phyloP scores from a whole-genome alignment of 2,329 filamentous ascomycete species.

The Exophiala sp. region DNA sequence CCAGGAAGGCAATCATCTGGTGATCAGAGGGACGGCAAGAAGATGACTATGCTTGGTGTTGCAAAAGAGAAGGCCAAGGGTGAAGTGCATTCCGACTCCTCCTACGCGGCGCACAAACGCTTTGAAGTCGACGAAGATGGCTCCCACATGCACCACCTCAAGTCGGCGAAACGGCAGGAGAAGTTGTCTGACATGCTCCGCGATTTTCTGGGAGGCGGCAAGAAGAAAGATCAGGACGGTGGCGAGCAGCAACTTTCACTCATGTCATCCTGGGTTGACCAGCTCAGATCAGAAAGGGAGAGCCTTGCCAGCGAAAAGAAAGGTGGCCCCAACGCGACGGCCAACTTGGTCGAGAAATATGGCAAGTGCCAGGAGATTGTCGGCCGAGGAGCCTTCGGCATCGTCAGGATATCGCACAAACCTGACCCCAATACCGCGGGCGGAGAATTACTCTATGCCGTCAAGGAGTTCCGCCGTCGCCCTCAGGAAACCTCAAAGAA shows the following conservation, averaged over 20 bases:
- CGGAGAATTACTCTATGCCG: slow-evolving; percentile 85
- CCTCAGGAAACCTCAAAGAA: slow-evolving; percentile 94
- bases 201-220: slow-evolving; percentile 72
- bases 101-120: slow-evolving; percentile 36
- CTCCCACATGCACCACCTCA: slow-evolving; percentile 80
- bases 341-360: slow-evolving; percentile 88
- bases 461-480: slow-evolving; percentile 94
- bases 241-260: slow-evolving; percentile 73
- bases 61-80: slow-evolving; percentile 33
- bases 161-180: slow-evolving; percentile 85
- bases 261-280: slow-evolving; percentile 94
- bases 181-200: slow-evolving; percentile 91
- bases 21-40: slow-evolving; percentile 29
- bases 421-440: slow-evolving; percentile 70
- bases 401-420: slow-evolving; percentile 97
- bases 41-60: slow-evolving; percentile 30
- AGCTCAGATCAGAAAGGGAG: slow-evolving; percentile 81
- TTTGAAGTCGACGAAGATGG: slow-evolving; percentile 60
- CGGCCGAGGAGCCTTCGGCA: slow-evolving; percentile 91
- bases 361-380: slow-evolving; percentile 98
- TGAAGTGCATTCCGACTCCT: slow-evolving; percentile 22
- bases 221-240: slow-evolving; percentile 60
- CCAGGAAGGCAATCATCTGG: slow-evolving; percentile 31
- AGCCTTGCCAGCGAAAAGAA: slow-evolving; percentile 68
- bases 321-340: slow-evolving; percentile 64